Conservation (phyloP, 2,329 filamentous ascomycete genomes). For the Cordyceps javanica region DNA sequence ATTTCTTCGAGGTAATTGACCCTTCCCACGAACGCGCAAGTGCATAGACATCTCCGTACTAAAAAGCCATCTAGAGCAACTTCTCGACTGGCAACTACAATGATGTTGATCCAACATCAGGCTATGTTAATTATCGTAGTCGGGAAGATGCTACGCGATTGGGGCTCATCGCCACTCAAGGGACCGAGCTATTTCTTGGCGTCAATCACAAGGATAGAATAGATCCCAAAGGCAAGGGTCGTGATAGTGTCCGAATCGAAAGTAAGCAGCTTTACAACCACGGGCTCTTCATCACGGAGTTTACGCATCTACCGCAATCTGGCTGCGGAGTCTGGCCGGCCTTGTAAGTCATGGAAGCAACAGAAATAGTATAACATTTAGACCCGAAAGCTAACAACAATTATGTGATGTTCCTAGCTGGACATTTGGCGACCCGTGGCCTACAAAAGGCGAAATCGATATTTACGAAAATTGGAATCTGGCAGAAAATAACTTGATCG, state of each 20-base stretch:
- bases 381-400: neutral
- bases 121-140: slow-evolving; percentile 54
- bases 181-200: slow-evolving; percentile 30
- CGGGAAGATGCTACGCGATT: slow-evolving; percentile 24
- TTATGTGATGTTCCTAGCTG: neutral
- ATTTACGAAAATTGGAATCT: slow-evolving; percentile 60
- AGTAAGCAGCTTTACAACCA: slow-evolving; percentile 55
- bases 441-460: slow-evolving; percentile 55
- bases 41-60: neutral
- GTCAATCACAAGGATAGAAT: slow-evolving; percentile 23
- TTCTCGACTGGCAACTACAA: slow-evolving; percentile 18
- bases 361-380: too few relatives aligned
- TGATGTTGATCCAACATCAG: slow-evolving; percentile 53
- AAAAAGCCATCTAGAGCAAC: slow-evolving; percentile 16
- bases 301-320: slow-evolving; percentile 59
- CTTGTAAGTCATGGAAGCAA: slow-evolving; percentile 34
- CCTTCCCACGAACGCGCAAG: neutral
- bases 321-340: slow-evolving; percentile 66
- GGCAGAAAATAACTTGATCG: slow-evolving; percentile 45
- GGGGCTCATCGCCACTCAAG: slow-evolving; percentile 25
- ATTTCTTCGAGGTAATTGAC: slow-evolving; percentile 23
- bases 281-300: slow-evolving; percentile 62
- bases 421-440: slow-evolving; percentile 48
- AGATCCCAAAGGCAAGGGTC: slow-evolving; percentile 23
- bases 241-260: slow-evolving; percentile 57